phyloP scores from a whole-genome alignment of 2,329 filamentous ascomycete species.

The Lachnellula arida region DNA sequence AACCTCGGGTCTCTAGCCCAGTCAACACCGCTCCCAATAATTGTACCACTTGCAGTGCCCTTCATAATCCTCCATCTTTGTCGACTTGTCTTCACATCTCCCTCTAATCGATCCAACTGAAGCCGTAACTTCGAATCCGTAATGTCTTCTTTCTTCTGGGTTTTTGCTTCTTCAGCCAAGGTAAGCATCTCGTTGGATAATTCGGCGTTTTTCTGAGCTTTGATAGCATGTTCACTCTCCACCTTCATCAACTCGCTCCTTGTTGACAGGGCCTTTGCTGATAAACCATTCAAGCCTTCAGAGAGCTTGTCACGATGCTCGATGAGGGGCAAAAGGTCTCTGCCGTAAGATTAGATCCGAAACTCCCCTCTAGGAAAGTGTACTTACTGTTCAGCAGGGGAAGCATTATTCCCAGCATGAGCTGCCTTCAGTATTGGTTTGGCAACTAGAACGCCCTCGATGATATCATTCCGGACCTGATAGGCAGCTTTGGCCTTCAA shows the following conservation, averaged over 20 bases:
- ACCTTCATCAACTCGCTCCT: constrained; percentile 50
- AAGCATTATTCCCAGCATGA: constrained; percentile 60
- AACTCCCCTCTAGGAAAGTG: constrained; percentile 1
- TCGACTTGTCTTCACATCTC: constrained; percentile 55
- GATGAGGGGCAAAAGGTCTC: constrained; percentile 56
- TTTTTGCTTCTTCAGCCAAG: constrained; percentile 53
- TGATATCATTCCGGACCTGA: constrained; percentile 63
- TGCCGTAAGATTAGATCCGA: constrained; percentile 11
- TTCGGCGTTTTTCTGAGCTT: constrained; percentile 56
- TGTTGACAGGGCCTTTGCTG: constrained; percentile 46
- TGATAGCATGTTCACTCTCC: constrained; percentile 53
- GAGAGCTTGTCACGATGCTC: constrained; percentile 64
- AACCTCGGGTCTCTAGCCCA: constrained; percentile 70
- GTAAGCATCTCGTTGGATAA: constrained; percentile 59
- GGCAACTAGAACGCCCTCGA: constrained; percentile 63
- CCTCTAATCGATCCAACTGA: constrained; percentile 56
- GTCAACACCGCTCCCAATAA: constrained; percentile 77
- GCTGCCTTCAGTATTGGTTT: constrained; percentile 76
- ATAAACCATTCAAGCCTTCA: constrained; percentile 56
- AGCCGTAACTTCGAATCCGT: constrained; percentile 46
- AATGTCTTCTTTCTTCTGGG: constrained; percentile 49
- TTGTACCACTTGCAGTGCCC: constrained; percentile 69
- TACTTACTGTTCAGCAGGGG: constrained; percentile 62
- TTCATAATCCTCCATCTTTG: constrained; percentile 72
- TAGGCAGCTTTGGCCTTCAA: constrained; percentile 68